Base-by-base conservation (phyloP, 331 rosid species). In the Rosa hybrid region DNA sequence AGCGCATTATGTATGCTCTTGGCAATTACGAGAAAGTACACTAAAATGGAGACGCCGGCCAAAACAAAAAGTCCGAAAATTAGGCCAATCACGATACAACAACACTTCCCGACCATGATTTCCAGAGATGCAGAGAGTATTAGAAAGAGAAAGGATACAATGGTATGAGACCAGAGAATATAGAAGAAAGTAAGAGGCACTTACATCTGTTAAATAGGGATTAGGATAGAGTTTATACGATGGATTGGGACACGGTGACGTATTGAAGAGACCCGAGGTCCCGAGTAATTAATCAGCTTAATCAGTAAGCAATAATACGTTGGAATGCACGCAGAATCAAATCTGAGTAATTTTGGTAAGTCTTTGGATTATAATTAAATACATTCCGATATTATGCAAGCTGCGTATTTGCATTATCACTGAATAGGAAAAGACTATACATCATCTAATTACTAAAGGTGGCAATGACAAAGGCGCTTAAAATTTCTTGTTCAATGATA, bases 51-150 rank as follows among this genome's bases (percentile, higher is more conserved):
- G 12, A 38, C 5, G 46, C 23, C 46, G 11, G 14, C 0, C 23
- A 17, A 2, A 34, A 39, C 0, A 67, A 67, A 5, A 67, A 20
- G 7, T 16, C 48, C 48, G 46, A 9, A 3, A 67, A 67, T 7
- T 2, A 17, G 2, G 12, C 71, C 71, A n/a, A 64, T 64, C 20
- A 64, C 8, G 42, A 64, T 64, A 18, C 46, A 67, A 3, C 45
- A 34, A 39, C 71, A 67, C n/a, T 67, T 67, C 13, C 71, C 48
- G 71, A 38, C 18, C 71, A 67, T 67, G 71, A 39, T 67, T 38
- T 64, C n/a, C 5, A 34, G 70, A 30, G 44, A 30, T 30, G 16
- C 34, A 23, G 67, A 60, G 34, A 49, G 54, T 49, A 49, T 54
- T 54, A 54, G 60, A 54, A 1, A 18, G 17, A 21, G 30, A 21